Conservation (phyloP, 345 rosid genomes). For the Citrus cavaleriei region DNA sequence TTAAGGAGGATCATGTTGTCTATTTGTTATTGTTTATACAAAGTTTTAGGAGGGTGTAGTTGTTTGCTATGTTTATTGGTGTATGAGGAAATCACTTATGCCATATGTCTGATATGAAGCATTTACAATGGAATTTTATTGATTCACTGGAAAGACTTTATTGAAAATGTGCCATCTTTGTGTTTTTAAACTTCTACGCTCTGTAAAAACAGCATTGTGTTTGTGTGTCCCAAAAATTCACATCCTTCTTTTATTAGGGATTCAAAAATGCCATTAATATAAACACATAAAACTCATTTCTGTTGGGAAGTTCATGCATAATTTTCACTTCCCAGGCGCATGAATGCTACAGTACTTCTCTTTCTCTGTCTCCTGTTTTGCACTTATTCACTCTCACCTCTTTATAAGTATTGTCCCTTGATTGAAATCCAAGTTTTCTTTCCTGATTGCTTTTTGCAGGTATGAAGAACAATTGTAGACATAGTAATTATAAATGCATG, state of each 20-base stretch:
- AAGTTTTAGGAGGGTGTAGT: not conserved
- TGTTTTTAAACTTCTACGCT: not conserved
- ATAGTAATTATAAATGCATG: not conserved
- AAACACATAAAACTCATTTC: not conserved
- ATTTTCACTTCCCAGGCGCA: not conserved
- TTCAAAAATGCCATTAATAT: not conserved
- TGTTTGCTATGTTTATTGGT: not conserved
- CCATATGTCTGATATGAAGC: not conserved
- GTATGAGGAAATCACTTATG: not conserved
- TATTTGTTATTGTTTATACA: not conserved
- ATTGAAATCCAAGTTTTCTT: not conserved
- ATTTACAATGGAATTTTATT: not conserved
- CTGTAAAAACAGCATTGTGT: not conserved
- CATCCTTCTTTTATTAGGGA: not conserved
- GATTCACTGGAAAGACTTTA: not conserved
- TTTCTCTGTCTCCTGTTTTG: not conserved
- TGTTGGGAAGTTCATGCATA: not conserved
- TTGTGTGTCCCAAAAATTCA: not conserved
- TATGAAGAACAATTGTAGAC: not conserved
- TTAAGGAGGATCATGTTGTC: not conserved
- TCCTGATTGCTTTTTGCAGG: not conserved
- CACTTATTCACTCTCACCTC: not conserved
- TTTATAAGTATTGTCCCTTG: not conserved
- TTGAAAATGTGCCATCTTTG: not conserved
- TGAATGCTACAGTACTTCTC: not conserved